Base-by-base conservation (phyloP, 257 asterid genomes). In the Solanum microdontum region DNA sequence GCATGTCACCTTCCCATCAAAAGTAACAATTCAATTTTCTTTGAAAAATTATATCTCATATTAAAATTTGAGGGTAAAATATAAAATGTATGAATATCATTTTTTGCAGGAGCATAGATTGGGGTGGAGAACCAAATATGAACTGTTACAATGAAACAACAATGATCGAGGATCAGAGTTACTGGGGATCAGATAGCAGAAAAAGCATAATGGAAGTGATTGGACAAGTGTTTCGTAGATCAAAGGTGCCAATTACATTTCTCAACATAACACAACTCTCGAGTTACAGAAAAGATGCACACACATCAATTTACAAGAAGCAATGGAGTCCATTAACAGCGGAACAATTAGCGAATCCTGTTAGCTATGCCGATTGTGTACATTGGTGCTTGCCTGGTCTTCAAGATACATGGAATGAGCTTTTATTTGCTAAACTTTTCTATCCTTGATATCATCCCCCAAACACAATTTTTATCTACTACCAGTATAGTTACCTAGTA, bases 301-400 rank as follows among this genome's bases (percentile, higher is more conserved):
- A 96, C 83, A 93, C 95, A 1, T 92, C 98, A 3, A 92, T 96
- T 28, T 93, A 94, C 93, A 95, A 93, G 89, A 85, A 89, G 40
- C 94, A 89, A 28, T 93, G 91, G 93, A 87, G 79, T 21, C 94
- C 90, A 2, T 77, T 95, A 23, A 93, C 95, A 0, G 83, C 88
- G 3, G 83, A 92, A 83, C 93, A 95, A 84, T 62, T 88, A 1
- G 94, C 93, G 0, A 89, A 93, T 60, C 97, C 98, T 1, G 83
- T 13, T 6, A 90, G 93, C 88, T 94, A 92, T 26, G 97, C 99
- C 1, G 98, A 96, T 76, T 96, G 99, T 91, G 90, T 93, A 6
- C 99, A 96, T 43, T 96, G 99, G 99, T 96, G 99, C 70, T 86
- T 95, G 55, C 98, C 99, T 2, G 99, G 99, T 15, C 87, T 96